Conservation (phyloP, 176 grass and related monocot species). For the Triticum monococcum region DNA sequence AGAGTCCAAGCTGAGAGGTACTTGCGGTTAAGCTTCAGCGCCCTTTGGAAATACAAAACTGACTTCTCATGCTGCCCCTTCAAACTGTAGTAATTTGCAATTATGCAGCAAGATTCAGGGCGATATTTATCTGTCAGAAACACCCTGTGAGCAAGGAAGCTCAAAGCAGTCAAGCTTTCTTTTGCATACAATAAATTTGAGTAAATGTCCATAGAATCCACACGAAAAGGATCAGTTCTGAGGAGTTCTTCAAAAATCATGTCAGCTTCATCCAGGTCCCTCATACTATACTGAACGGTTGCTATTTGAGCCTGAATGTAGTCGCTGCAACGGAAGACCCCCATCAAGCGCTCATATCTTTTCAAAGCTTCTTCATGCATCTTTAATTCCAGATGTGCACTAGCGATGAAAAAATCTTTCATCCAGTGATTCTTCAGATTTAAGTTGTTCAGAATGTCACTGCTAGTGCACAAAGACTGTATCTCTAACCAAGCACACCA, state of each 20-base stretch:
- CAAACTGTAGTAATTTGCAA: constrained; percentile 99
- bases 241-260: constrained; percentile 97
- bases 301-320: constrained; percentile 98
- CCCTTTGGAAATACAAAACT: constrained; percentile 83
- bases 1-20: constrained; percentile 98
- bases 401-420: constrained; percentile 97
- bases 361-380: constrained; percentile 89
- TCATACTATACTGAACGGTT: constrained; percentile 86
- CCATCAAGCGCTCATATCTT: constrained; percentile 78
- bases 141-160: constrained; percentile 95
- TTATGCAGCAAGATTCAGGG: constrained; percentile 95
- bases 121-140: constrained; percentile 98
- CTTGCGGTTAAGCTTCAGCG: constrained; percentile 91
- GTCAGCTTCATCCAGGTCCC: constrained; percentile 96
- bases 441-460: constrained; percentile 77
- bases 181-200: constrained; percentile 97
- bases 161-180: constrained; percentile 83
- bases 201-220: constrained; percentile 95
- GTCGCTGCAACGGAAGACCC: constrained; percentile 68
- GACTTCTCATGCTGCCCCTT: constrained; percentile 96
- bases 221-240: constrained; percentile 86
- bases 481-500: constrained; percentile 97
- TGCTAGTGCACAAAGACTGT: constrained; percentile 69
- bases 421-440: constrained; percentile 98
- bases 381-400: constrained; percentile 86